Conservation (phyloP, 352 stramenopile genomes). For the Bremia lactucae region DNA sequence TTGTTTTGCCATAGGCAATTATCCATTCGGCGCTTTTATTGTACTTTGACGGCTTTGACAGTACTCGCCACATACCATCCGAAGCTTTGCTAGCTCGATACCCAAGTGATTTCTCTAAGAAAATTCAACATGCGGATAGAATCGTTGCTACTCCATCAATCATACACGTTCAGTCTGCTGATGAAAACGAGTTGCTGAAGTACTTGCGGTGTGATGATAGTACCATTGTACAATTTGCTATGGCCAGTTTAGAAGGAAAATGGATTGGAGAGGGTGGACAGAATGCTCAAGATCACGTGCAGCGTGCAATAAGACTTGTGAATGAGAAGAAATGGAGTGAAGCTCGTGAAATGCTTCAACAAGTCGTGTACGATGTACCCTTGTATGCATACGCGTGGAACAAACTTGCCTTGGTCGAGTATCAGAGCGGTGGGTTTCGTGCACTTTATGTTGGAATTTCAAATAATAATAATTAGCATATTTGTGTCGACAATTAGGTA, state of each 20-base stretch:
- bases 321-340: slow-evolving; percentile 22
- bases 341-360: slow-evolving; percentile 35
- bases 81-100: slow-evolving; percentile 43
- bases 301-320: slow-evolving; percentile 31
- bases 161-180: slow-evolving; percentile 51
- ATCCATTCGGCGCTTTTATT: slow-evolving; percentile 53
- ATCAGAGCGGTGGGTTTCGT: slow-evolving; percentile 41
- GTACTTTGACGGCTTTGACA: slow-evolving; percentile 68
- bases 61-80: slow-evolving; percentile 53
- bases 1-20: slow-evolving; percentile 29
- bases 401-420: slow-evolving; percentile 61
- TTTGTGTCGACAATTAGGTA: too few species aligned
- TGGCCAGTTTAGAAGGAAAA: slow-evolving; percentile 56
- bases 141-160: slow-evolving; percentile 41
- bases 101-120: slow-evolving; percentile 32
- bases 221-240: slow-evolving; percentile 60
- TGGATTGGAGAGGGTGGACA: slow-evolving; percentile 55
- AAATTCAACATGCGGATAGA: neutral
- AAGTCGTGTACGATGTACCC: slow-evolving; percentile 35
- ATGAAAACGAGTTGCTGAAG: slow-evolving; percentile 50
- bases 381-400: slow-evolving; percentile 62
- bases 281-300: slow-evolving; percentile 28
- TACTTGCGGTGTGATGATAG: slow-evolving; percentile 61
- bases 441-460: neutral
- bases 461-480: too few species aligned